These are phyloP conservation scores for Mycena haematopus DNA, from an alignment of 768 basidiomycete species.

Conservation along the genomic window DNA sequence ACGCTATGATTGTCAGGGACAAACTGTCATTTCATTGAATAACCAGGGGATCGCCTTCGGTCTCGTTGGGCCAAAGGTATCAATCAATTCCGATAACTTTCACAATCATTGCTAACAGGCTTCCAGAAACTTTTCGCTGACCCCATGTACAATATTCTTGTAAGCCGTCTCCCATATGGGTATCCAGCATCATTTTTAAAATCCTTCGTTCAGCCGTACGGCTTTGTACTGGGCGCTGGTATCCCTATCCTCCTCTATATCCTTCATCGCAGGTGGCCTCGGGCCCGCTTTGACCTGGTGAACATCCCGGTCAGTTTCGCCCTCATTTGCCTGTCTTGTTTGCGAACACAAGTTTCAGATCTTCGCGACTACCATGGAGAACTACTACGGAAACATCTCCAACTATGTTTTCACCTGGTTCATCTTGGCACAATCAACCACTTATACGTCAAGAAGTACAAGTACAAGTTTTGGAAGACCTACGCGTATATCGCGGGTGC, in stretches of 20 bases:
- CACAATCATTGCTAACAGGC: background rate
- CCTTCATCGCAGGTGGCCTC: conserved; percentile 32
- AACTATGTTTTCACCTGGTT: conserved; percentile 32
- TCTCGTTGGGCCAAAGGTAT: conserved; percentile 33
- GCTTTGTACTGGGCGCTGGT: conserved; percentile 33
- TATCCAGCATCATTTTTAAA: background rate
- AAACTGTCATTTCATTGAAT: conserved; percentile 35
- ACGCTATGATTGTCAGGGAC: conserved; percentile 22
- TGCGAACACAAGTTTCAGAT: conserved; percentile 7
- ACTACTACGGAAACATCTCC: conserved; percentile 34
- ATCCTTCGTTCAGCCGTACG: conserved; percentile 28
- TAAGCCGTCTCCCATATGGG: background rate
- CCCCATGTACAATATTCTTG: conserved; percentile 33
- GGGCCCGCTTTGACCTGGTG: conserved; percentile 32
- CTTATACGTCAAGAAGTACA: conserved; percentile 34
- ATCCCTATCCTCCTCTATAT: conserved; percentile 31
- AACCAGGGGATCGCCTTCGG: conserved; percentile 36
- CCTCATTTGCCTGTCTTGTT: background rate
- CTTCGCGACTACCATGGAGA: conserved; percentile 33
- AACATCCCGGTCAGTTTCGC: conserved; percentile 27
- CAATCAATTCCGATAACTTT: background rate
- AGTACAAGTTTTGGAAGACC: conserved; percentile 36
- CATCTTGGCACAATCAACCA: conserved; percentile 34
- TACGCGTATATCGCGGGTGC: conserved; percentile 35
- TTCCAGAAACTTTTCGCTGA: conserved; percentile 31